phyloP scores from a whole-genome alignment of 805 yeast genomes.

The Yamadazyma insecticola region DNA sequence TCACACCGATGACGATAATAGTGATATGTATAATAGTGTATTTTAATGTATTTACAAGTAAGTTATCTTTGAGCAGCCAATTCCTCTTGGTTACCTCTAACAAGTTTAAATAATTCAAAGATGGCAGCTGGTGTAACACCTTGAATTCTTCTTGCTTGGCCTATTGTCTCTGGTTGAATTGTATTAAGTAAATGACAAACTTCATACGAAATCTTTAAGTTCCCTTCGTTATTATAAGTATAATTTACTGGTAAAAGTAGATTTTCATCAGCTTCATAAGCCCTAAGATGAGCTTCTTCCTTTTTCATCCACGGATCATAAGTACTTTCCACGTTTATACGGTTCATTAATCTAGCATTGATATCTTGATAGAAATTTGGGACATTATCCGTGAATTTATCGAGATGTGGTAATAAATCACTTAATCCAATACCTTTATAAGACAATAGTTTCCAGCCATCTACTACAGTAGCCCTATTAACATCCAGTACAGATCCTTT shows the following conservation, averaged over 20 bases:
- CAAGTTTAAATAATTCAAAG: slow-evolving; percentile 66
- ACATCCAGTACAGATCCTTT: slow-evolving; percentile 47
- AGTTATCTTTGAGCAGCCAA: slow-evolving; percentile 14
- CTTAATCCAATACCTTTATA: slow-evolving; percentile 39
- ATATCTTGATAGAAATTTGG: slow-evolving; percentile 24
- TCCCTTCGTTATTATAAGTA: slow-evolving; percentile 55
- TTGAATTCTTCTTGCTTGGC: slow-evolving; percentile 92
- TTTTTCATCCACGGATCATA: slow-evolving; percentile 76
- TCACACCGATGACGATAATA: slow-evolving; percentile 1
- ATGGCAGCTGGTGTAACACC: slow-evolving; percentile 94
- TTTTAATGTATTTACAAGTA: neutral
- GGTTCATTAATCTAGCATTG: slow-evolving; percentile 43
- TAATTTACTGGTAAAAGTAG: slow-evolving; percentile 64
- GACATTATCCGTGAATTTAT: slow-evolving; percentile 13
- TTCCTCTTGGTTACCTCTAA: slow-evolving; percentile 26
- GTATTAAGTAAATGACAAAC: slow-evolving; percentile 63
- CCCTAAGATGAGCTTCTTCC: slow-evolving; percentile 66
- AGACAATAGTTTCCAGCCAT: slow-evolving; percentile 69
- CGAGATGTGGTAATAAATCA: slow-evolving; percentile 26
- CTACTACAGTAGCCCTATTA: slow-evolving; percentile 29
- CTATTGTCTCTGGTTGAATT: slow-evolving; percentile 83
- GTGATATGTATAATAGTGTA: slow-evolving; percentile 9
- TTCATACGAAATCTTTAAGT: slow-evolving; percentile 61
- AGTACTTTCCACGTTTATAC: slow-evolving; percentile 73
- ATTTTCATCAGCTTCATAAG: slow-evolving; percentile 80